These are phyloP conservation scores for Camellia japonica DNA, from an alignment of 148 eudicot genomes.

Conservation along the genomic window DNA sequence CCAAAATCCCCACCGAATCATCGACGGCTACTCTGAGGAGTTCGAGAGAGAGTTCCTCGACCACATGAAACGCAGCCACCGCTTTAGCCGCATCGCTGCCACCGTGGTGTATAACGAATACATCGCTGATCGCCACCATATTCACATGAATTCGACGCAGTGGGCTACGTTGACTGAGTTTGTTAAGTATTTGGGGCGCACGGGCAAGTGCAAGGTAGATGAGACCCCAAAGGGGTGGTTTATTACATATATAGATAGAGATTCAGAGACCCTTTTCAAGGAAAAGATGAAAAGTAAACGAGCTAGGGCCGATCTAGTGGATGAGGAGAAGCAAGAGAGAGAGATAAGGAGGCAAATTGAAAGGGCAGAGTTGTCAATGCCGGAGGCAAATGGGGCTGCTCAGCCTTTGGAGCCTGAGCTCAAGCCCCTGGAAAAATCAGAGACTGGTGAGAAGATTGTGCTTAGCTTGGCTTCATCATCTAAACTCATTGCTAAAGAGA, in stretches of 20 bases:
- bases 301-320: constrained; percentile 66
- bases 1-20: constrained; percentile 71
- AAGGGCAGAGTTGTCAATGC: constrained; percentile 50
- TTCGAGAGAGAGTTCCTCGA: constrained; percentile 68
- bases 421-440: constrained; percentile 28
- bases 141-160: constrained; percentile 89
- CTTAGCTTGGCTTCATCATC: constrained; percentile 30
- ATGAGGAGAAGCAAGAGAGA: constrained; percentile 88
- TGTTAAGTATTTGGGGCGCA: constrained; percentile 70
- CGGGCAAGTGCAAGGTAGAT: constrained; percentile 86
- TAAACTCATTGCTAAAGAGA: constrained; percentile 38
- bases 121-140: constrained; percentile 69
- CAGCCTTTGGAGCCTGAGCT: constrained; percentile 8
- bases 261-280: constrained; percentile 90
- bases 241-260: constrained; percentile 82
- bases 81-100: constrained; percentile 80
- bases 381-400: not conserved
- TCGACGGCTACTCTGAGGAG: constrained; percentile 79
- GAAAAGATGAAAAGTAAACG: constrained; percentile 81
- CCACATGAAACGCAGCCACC: constrained; percentile 79
- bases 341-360: constrained; percentile 79
- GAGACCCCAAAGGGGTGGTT: constrained; percentile 94
- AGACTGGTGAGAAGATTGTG: constrained; percentile 44
- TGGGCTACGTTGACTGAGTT: constrained; percentile 88
- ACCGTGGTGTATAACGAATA: constrained; percentile 91